Evolutionary conservation across 129 eudicot genomes (phyloP).

Genomic region (Helichrysum umbraculigerum): DNA sequence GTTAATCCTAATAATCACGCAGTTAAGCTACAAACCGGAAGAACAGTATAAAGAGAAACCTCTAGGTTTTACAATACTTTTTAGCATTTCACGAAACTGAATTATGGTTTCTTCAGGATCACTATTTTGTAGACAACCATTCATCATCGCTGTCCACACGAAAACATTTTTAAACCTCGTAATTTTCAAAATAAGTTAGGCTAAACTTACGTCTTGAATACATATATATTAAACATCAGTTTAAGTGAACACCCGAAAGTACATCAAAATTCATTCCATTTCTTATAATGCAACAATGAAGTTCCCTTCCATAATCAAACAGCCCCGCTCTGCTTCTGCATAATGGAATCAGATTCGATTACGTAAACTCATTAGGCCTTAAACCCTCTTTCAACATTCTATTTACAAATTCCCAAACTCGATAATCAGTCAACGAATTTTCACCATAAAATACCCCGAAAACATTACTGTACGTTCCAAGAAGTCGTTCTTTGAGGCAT

Average conservation of each 20-base stretch:
- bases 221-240: conserved; percentile 65
- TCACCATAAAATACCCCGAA: conserved; percentile 29
- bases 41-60: conserved; percentile 48
- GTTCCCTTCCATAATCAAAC: conserved; percentile 55
- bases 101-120: conserved; percentile 41
- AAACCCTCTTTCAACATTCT: conserved; percentile 52
- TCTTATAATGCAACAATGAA: conserved; percentile 56
- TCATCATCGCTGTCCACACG: conserved; percentile 65
- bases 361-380: conserved; percentile 49
- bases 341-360: conserved; percentile 50
- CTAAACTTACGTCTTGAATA: conserved; percentile 43
- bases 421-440: not conserved
- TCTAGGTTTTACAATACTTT: conserved; percentile 41
- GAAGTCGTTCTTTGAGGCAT: conserved; percentile 70
- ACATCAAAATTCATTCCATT: conserved; percentile 31
- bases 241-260: conserved; percentile 42
- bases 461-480: conserved; percentile 65
- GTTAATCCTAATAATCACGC: conserved; percentile 49
- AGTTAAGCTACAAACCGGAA: conserved; percentile 46
- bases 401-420: conserved; percentile 38
- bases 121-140: conserved; percentile 42
- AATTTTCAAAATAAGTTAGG: conserved; percentile 44
- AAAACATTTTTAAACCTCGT: conserved; percentile 40
- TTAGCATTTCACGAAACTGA: conserved; percentile 49
- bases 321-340: conserved; percentile 33